Conservation (phyloP, 257 asterid species). For the Gynochthodes officinalis region DNA sequence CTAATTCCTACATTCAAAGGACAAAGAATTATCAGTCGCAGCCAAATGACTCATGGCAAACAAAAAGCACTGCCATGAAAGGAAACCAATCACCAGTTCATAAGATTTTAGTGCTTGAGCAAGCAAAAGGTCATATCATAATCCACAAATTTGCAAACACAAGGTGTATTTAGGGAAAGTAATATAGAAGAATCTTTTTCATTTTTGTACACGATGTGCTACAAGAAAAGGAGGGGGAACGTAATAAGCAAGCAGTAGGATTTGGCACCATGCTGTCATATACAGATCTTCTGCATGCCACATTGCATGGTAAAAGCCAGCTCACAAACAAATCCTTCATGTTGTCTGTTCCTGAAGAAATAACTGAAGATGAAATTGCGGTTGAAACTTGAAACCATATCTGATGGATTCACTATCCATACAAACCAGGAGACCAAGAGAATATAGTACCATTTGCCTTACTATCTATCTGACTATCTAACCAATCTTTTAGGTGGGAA, state of each 20-base stretch:
- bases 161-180: not conserved
- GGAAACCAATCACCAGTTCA: not conserved
- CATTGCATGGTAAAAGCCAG: not conserved
- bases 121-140: too few species aligned
- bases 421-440: too few species aligned
- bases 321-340: not conserved
- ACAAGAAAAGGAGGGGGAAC: not conserved
- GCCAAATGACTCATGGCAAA: not conserved
- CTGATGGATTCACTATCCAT: too few species aligned
- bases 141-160: not conserved
- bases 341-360: not conserved
- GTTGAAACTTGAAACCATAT: too few species aligned
- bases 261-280: not conserved
- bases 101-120: not conserved
- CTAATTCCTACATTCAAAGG: slow-evolving; percentile 44
- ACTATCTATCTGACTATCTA: too few species aligned
- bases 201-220: not conserved
- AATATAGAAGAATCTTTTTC: not conserved
- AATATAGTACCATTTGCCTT: too few species aligned
- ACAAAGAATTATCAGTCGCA: not conserved
- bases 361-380: not conserved
- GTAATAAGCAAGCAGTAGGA: not conserved
- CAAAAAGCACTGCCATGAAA: too few species aligned
- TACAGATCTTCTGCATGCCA: not conserved
- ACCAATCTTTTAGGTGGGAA: too few species aligned